Percentiles rank a stretch among this genome's conserved stretches.
Evolutionary conservation across 495 filamentous ascomycete species (phyloP).

Genomic region (Bombardia bombarda): DNA sequence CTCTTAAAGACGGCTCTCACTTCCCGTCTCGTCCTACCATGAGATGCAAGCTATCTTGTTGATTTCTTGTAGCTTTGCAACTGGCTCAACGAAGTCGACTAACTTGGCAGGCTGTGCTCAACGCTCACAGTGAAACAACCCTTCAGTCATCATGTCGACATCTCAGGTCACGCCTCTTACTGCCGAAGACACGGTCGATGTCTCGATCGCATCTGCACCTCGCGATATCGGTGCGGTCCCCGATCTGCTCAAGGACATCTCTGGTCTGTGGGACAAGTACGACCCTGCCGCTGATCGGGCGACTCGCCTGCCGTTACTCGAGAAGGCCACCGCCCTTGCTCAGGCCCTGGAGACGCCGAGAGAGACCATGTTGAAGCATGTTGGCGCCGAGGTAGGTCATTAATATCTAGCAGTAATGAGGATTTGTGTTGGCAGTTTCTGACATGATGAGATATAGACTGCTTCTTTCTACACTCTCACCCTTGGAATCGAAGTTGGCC

Average conservation of each 20-base stretch:
- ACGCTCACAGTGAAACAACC: too few species aligned
- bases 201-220: conserved; percentile 8
- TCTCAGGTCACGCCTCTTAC: too few species aligned
- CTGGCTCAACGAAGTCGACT: too few species aligned
- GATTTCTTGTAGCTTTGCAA: too few species aligned
- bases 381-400: conserved; percentile 21
- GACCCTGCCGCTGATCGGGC: conserved; percentile 5
- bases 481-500: conserved; percentile 9
- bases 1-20: too few species aligned
- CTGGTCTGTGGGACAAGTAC: not conserved
- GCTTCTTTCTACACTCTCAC: conserved; percentile 4
- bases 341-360: conserved; percentile 25
- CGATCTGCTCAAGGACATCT: conserved; percentile 10
- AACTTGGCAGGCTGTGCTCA: too few species aligned
- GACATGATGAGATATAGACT: conserved; percentile 2
- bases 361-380: conserved; percentile 27
- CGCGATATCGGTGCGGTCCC: conserved; percentile 10
- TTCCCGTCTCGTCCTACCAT: too few species aligned
- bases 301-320: conserved; percentile 13
- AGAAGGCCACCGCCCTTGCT: conserved; percentile 17
- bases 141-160: too few species aligned
- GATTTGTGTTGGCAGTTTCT: not conserved
- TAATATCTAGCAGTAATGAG: not conserved
- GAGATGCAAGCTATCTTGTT: too few species aligned
- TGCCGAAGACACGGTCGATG: conserved; percentile 1